Evolutionary conservation across 139 green algal species (phyloP).

Genomic region (Closterium sp.): DNA sequence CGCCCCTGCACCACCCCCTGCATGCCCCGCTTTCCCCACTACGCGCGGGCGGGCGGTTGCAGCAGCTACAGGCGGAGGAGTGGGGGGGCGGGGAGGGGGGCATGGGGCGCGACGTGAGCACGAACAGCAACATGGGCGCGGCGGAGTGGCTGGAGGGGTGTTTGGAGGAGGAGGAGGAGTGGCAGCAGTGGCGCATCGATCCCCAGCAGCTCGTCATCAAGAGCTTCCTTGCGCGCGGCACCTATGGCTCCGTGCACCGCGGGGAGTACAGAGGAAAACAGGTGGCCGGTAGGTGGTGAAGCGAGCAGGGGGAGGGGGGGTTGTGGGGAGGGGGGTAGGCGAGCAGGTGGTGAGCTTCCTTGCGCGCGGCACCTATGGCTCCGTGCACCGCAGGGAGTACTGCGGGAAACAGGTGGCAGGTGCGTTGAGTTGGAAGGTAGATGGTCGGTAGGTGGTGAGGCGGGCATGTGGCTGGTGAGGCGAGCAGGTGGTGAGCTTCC

Average conservation of each 20-base stretch:
- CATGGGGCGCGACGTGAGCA: not conserved
- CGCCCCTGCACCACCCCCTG: no score
- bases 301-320: not conserved
- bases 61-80: not conserved
- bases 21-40: no score
- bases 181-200: conserved; percentile 27
- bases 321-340: no score
- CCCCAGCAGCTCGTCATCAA: conserved; percentile 19
- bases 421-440: no score
- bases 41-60: not conserved
- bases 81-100: no score
- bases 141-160: not conserved
- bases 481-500: no score
- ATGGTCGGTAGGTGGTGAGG: no score
- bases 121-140: not conserved
- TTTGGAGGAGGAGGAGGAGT: not conserved
- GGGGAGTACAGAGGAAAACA: conserved; percentile 7
- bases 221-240: conserved; percentile 17
- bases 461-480: no score
- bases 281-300: conserved; percentile 10
- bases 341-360: not conserved
- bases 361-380: conserved; percentile 19
- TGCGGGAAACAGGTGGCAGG: not conserved
- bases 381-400: conserved; percentile 17
- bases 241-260: conserved; percentile 29